Evolutionary conservation across 2,329 filamentous ascomycete species (phyloP).

Genomic region (Fusarium siculi): DNA sequence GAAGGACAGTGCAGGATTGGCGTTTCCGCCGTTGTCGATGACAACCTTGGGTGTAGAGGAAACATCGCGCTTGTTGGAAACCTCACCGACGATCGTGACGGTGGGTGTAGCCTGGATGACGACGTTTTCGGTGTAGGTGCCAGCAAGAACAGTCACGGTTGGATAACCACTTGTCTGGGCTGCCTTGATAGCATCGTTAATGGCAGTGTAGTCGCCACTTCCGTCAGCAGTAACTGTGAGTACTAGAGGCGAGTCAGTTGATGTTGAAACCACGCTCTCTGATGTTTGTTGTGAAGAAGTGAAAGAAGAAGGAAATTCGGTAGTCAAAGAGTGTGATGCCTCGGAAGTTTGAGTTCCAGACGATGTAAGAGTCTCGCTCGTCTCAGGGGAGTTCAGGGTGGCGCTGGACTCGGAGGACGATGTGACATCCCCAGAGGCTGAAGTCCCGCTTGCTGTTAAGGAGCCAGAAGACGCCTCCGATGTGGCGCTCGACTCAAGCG

Average conservation of each 20-base stretch:
- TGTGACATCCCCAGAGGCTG: not conserved
- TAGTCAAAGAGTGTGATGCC: conserved; percentile 7
- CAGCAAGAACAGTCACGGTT: conserved; percentile 56
- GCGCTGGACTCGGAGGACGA: not conserved
- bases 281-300: conserved; percentile 23
- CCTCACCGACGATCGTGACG: conserved; percentile 55
- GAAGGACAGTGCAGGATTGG: conserved; percentile 12
- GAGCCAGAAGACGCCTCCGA: not conserved
- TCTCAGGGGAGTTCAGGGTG: not conserved
- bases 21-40: conserved; percentile 22
- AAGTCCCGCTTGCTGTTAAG: not conserved
- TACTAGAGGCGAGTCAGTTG: conserved; percentile 39
- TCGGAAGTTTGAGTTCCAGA: not conserved
- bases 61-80: conserved; percentile 45
- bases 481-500: not conserved
- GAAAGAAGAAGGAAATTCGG: conserved; percentile 19
- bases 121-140: conserved; percentile 57
- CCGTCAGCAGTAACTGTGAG: conserved; percentile 58
- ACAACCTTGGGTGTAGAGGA: conserved; percentile 13
- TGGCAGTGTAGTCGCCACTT: conserved; percentile 56
- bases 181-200: conserved; percentile 55
- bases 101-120: conserved; percentile 52
- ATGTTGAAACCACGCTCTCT: conserved; percentile 17
- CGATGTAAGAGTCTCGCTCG: not conserved
- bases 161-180: conserved; percentile 53